These are phyloP conservation scores for Chlorophyllum brunneum DNA, from an alignment of 768 basidiomycete genomes.

Conservation along the genomic window DNA sequence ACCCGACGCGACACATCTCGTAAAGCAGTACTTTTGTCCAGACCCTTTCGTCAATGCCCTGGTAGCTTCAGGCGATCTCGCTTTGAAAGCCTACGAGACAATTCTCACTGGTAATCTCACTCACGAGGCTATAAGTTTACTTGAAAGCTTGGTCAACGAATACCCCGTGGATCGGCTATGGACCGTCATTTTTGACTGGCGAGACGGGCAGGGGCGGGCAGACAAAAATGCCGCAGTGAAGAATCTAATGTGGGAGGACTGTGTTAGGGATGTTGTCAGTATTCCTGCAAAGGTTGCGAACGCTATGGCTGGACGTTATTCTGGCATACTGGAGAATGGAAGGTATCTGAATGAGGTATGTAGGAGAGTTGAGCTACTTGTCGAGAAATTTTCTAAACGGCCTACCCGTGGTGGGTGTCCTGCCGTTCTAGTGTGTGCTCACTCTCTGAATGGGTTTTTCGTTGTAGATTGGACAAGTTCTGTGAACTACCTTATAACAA, in stretches of 20 bases:
- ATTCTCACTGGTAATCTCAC: conserved; percentile 50
- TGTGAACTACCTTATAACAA: conserved; percentile 53
- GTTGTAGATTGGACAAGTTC: conserved; percentile 35
- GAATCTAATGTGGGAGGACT: conserved; percentile 68
- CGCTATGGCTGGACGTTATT: conserved; percentile 34
- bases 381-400: conserved; percentile 39
- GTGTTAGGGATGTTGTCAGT: conserved; percentile 56
- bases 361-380: conserved; percentile 46
- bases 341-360: conserved; percentile 53
- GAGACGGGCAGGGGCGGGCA: background rate
- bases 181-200: conserved; percentile 36
- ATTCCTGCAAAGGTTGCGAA: conserved; percentile 83
- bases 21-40: conserved; percentile 75
- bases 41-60: conserved; percentile 51
- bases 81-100: conserved; percentile 59
- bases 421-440: background rate
- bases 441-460: conserved; percentile 4
- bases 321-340: conserved; percentile 53
- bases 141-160: conserved; percentile 49
- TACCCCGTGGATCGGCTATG: conserved; percentile 74
- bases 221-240: conserved; percentile 22
- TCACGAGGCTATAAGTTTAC: conserved; percentile 45
- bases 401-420: conserved; percentile 37
- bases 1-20: conserved; percentile 30
- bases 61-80: conserved; percentile 46